Conservation (phyloP, 1,284 basidiomycete genomes). For the Athelia psychrophila region DNA sequence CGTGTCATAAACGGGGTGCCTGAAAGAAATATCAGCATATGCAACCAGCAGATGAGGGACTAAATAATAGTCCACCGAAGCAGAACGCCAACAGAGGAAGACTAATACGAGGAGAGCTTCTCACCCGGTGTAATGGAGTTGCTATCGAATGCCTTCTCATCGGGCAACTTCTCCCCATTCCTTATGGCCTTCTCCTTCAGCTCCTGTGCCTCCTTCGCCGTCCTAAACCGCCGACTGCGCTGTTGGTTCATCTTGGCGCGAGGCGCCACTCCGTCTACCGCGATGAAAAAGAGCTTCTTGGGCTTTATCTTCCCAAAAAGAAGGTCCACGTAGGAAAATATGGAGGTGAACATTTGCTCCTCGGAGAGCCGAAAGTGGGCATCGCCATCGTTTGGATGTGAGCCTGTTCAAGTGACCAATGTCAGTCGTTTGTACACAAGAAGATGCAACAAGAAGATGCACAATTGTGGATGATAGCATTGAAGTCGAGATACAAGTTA, state of each 20-base stretch:
- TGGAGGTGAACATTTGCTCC: constrained; percentile 95
- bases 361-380: constrained; percentile 95
- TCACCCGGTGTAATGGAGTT: constrained; percentile 98
- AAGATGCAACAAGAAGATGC: constrained; percentile 14
- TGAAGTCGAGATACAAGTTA: constrained; percentile 94
- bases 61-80: too few relatives aligned
- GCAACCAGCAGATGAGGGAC: too few relatives aligned
- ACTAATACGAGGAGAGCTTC: constrained; percentile 21
- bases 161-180: constrained; percentile 90
- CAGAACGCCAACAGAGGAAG: constrained; percentile 1
- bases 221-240: constrained; percentile 89
- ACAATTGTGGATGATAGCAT: constrained; percentile 99
- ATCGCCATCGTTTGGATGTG: constrained; percentile 92
- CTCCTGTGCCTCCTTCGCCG: constrained; percentile 92
- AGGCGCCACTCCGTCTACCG: constrained; percentile 97
- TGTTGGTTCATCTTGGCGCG: constrained; percentile 99
- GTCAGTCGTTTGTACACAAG: background rate
- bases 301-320: constrained; percentile 98
- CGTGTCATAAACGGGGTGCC: constrained; percentile 95
- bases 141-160: constrained; percentile 95
- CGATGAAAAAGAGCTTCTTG: constrained; percentile 96
- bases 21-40: constrained; percentile 24
- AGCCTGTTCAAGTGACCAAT: constrained; percentile 43
- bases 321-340: constrained; percentile 97
- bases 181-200: constrained; percentile 81